phyloP scores from a whole-genome alignment of 2,329 filamentous ascomycete species.

The Sordariomycetes sp. region DNA sequence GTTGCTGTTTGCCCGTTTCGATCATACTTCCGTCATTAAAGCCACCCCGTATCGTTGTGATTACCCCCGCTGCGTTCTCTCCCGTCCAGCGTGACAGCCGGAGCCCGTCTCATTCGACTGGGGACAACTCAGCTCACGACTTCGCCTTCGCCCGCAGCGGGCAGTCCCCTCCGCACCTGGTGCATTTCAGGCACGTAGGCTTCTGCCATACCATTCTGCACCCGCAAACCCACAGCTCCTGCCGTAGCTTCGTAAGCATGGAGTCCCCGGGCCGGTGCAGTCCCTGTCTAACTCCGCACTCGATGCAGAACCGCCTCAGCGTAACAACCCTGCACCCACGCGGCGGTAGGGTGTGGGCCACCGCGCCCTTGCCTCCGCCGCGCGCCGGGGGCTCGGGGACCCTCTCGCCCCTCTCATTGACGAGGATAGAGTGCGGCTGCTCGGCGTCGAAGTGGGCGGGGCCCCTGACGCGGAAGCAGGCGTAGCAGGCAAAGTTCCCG shows the following conservation, averaged over 20 bases:
- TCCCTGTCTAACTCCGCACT: constrained; percentile 25
- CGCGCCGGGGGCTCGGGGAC: not conserved
- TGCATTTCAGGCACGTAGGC: constrained; percentile 21
- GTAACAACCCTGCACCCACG: constrained; percentile 12
- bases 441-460: constrained; percentile 26
- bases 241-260: constrained; percentile 23
- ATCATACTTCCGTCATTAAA: not conserved
- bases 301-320: constrained; percentile 29
- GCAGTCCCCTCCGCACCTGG: constrained; percentile 22
- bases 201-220: constrained; percentile 26
- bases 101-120: not conserved
- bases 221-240: constrained; percentile 27
- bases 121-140: constrained; percentile 8
- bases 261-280: constrained; percentile 25
- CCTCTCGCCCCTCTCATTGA: constrained; percentile 14
- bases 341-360: not conserved
- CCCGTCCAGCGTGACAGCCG: not conserved
- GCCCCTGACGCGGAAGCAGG: constrained; percentile 27
- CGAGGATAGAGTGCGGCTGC: constrained; percentile 19
- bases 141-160: constrained; percentile 22
- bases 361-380: not conserved
- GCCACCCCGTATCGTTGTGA: not conserved
- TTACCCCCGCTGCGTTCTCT: not conserved
- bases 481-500: constrained; percentile 30
- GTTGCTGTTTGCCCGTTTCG: not conserved